Conservation (phyloP, 805 yeast species). For the Wickerhamiella allomyrinae region DNA sequence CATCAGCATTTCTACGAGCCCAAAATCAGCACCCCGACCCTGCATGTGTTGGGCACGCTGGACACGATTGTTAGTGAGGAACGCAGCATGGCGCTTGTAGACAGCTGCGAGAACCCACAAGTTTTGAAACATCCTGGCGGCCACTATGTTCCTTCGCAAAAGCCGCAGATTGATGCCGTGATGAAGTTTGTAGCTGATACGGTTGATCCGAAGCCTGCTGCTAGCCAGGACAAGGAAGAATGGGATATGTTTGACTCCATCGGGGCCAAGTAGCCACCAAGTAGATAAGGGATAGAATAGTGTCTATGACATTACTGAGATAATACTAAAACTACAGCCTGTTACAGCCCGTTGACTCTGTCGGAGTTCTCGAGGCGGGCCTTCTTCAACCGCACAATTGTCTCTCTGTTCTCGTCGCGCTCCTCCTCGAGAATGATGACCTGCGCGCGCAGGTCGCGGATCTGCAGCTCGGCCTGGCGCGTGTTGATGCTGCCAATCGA, state of each 20-base stretch:
- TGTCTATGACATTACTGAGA: not conserved
- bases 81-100: constrained; percentile 47
- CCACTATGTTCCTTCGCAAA: constrained; percentile 87
- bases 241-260: constrained; percentile 28
- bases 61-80: constrained; percentile 75
- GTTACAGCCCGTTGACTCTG: not conserved
- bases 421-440: constrained; percentile 68
- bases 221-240: constrained; percentile 13
- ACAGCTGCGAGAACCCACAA: constrained; percentile 34
- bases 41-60: constrained; percentile 73
- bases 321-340: not conserved
- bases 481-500: constrained; percentile 20
- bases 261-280: constrained; percentile 13
- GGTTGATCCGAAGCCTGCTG: not conserved
- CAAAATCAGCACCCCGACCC: constrained; percentile 29
- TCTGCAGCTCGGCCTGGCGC: constrained; percentile 56
- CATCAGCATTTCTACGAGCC: constrained; percentile 23
- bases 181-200: constrained; percentile 17
- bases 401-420: constrained; percentile 47
- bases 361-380: constrained; percentile 18
- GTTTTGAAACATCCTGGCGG: constrained; percentile 84
- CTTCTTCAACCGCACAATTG: constrained; percentile 21
- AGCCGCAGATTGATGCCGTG: constrained; percentile 30
- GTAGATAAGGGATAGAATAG: constrained; percentile 1
- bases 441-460: constrained; percentile 75